Percentiles rank a stretch among this genome's conserved stretches.
Conservation (phyloP, 352 stramenopile genomes). For the Phytophthora foliorum region DNA sequence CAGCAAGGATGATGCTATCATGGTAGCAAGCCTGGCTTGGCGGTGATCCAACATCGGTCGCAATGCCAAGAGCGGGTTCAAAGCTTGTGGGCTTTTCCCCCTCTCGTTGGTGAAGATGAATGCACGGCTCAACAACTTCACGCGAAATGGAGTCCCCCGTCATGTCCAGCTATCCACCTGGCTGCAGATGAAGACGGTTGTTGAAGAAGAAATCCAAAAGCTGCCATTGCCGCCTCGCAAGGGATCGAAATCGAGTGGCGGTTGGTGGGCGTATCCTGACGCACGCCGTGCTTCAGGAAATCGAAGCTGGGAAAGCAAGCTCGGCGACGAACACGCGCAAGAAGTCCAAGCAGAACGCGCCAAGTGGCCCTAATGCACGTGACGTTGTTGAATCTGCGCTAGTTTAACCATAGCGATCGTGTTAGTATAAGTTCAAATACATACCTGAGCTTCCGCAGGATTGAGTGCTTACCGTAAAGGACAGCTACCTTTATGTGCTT, state of each 20-base stretch:
- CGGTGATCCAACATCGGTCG: constrained; percentile 2
- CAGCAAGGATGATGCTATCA: constrained; percentile 11
- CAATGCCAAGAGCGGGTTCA: constrained; percentile 17
- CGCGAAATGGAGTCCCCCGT: neutral
- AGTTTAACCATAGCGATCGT: too few species aligned
- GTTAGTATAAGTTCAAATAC: too few species aligned
- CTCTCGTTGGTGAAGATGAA: constrained; percentile 19
- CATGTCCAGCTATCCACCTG: constrained; percentile 6
- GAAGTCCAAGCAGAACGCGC: too few species aligned
- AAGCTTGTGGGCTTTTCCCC: constrained; percentile 17
- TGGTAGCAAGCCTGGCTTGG: constrained; percentile 11
- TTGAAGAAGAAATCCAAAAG: constrained; percentile 6
- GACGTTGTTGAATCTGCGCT: too few species aligned
- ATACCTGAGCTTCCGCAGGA: too few species aligned
- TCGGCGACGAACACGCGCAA: too few species aligned
- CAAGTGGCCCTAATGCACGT: too few species aligned
- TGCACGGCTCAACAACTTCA: neutral
- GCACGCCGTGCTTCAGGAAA: neutral
- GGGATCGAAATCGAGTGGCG: neutral
- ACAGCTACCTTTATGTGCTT: too few species aligned
- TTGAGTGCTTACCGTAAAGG: too few species aligned
- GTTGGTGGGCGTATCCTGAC: neutral
- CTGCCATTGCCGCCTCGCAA: neutral
- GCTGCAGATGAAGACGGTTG: constrained; percentile 3
- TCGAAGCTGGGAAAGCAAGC: too few species aligned